phyloP scores from a whole-genome alignment of 164 flowering plant species.

The Magnolia sinica region DNA sequence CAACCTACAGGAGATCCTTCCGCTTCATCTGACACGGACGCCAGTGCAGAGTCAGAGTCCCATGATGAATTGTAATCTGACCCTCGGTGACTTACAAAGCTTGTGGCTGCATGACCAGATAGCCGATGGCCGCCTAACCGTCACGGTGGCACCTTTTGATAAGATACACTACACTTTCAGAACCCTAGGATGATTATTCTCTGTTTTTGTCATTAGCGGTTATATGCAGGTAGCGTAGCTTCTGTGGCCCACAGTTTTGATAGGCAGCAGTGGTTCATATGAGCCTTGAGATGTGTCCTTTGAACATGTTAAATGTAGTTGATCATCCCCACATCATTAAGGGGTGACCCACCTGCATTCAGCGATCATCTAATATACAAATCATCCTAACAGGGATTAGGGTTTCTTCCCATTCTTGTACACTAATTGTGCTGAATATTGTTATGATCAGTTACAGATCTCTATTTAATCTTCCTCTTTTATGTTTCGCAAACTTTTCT shows the following conservation, averaged over 20 bases:
- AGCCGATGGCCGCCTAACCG: not conserved
- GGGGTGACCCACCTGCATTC: no score
- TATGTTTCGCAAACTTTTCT: no score
- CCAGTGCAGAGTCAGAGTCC: constrained; percentile 3
- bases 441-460: no score
- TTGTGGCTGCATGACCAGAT: not conserved
- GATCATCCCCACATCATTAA: no score
- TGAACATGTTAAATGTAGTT: no score
- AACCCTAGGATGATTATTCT: not conserved
- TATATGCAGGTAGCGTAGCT: not conserved
- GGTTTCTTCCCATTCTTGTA: no score
- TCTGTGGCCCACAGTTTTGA: constrained; percentile 11
- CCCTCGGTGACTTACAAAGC: not conserved
- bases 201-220: not conserved
- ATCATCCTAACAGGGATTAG: no score
- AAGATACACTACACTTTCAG: not conserved
- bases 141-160: not conserved
- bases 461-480: no score
- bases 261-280: constrained; percentile 3
- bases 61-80: constrained; percentile 29
- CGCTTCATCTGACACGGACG: not conserved
- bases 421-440: no score
- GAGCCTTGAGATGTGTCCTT: no score
- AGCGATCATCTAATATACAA: no score
- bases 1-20: constrained; percentile 15